A percentile compares a stretch with the other conserved stretches of the same genome.
These are phyloP conservation scores for Pestalotiopsis sp. DNA, from an alignment of 2,329 filamentous ascomycete species.

Conservation along the genomic window DNA sequence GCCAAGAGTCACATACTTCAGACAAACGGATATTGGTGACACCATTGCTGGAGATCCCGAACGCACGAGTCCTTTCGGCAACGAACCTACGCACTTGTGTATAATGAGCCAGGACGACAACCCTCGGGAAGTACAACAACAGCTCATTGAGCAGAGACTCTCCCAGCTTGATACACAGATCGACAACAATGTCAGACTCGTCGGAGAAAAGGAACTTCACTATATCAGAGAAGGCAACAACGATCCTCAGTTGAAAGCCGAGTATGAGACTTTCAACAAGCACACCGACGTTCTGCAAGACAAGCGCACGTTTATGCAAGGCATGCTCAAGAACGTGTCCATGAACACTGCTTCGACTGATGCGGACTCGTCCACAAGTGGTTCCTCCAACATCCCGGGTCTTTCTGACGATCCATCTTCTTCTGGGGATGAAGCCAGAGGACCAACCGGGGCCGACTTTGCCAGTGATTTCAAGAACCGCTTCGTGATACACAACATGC, in stretches of 20 bases:
- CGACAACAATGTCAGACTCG: conserved; percentile 68
- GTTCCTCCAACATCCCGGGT: conserved; percentile 7
- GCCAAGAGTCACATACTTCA: conserved; percentile 95
- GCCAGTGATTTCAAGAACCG: conserved; percentile 96
- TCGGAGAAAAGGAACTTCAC: conserved; percentile 76
- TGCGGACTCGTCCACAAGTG: conserved; percentile 19
- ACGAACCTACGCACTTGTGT: conserved; percentile 92
- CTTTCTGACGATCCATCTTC: conserved; percentile 18
- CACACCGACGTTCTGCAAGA: conserved; percentile 59
- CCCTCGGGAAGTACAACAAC: conserved; percentile 83
- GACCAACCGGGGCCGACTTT: conserved; percentile 76
- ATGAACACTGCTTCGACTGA: conserved; percentile 35
- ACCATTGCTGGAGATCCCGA: conserved; percentile 79
- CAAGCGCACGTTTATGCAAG: conserved; percentile 61
- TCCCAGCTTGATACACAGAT: conserved; percentile 80
- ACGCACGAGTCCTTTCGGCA: conserved; percentile 85
- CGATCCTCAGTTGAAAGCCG: conserved; percentile 53
- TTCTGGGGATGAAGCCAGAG: conserved; percentile 48
- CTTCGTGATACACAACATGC: conserved; percentile 96
- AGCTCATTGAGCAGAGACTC: conserved; percentile 81
- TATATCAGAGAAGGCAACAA: conserved; percentile 53
- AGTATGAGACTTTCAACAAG: conserved; percentile 62
- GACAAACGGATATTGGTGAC: conserved; percentile 90
- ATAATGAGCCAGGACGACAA: conserved; percentile 93
- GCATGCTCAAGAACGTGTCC: conserved; percentile 55